phyloP scores from a whole-genome alignment of 1,139 yeast species.

The Sugiyamaella neomexicana region DNA sequence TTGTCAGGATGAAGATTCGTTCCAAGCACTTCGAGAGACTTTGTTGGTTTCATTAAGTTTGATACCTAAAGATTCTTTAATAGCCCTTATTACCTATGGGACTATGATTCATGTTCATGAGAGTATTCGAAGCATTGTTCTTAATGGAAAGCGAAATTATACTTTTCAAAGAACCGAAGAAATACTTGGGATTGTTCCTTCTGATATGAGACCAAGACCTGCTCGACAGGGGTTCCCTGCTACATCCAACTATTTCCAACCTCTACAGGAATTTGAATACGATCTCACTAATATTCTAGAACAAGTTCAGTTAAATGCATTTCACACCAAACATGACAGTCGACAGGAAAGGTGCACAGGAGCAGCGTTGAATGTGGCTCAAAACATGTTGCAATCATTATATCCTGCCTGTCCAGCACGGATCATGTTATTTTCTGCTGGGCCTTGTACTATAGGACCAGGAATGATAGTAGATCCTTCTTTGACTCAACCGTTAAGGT shows the following conservation, averaged over 20 bases:
- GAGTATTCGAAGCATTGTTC: conserved; percentile 45
- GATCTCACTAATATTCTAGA: conserved; percentile 56
- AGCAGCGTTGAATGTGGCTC: conserved; percentile 62
- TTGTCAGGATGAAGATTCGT: conserved; percentile 51
- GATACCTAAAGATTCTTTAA: conserved; percentile 53
- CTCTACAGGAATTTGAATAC: conserved; percentile 53
- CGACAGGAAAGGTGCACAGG: conserved; percentile 66
- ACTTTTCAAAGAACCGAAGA: conserved; percentile 52
- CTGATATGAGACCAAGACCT: conserved; percentile 39
- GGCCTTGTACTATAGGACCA: conserved; percentile 88
- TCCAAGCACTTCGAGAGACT: conserved; percentile 60
- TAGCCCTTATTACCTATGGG: conserved; percentile 60
- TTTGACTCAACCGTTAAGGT: conserved; percentile 88
- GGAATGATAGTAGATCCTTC: conserved; percentile 85
- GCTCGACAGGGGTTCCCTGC: background rate
- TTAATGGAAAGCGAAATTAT: conserved; percentile 63
- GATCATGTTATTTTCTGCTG: conserved; percentile 65
- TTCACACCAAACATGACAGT: conserved; percentile 48
- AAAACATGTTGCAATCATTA: conserved; percentile 50
- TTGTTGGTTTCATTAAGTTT: conserved; percentile 54
- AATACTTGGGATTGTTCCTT: conserved; percentile 53
- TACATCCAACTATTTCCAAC: conserved; percentile 35
- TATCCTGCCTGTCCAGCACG: conserved; percentile 58
- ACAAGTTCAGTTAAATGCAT: conserved; percentile 52
- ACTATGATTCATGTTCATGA: conserved; percentile 66